These are phyloP conservation scores for Penicillium sp. DNA, from an alignment of 2,329 filamentous ascomycete species.

Conservation along the genomic window DNA sequence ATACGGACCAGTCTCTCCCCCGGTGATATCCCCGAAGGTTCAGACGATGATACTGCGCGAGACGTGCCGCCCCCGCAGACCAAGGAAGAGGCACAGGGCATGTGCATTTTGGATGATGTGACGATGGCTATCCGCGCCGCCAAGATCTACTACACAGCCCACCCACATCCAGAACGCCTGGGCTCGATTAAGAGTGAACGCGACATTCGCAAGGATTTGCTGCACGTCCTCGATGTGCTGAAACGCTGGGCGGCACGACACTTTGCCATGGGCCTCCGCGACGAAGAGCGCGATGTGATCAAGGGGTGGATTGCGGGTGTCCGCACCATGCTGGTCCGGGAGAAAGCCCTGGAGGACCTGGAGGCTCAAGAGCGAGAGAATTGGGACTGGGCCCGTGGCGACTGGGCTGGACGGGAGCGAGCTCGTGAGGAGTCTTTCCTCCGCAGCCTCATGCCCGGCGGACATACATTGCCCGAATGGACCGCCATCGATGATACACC, in stretches of 20 bases:
- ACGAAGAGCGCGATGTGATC: conserved; percentile 78
- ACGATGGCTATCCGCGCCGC: conserved; percentile 95
- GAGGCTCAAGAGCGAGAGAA: conserved; percentile 74
- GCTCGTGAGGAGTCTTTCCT: conserved; percentile 84
- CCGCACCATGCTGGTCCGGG: conserved; percentile 74
- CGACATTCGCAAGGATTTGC: conserved; percentile 80
- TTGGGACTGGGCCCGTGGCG: conserved; percentile 80
- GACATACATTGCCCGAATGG: conserved; percentile 71
- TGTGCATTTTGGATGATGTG: conserved; percentile 89
- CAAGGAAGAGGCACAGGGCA: conserved; percentile 86
- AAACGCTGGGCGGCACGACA: conserved; percentile 89
- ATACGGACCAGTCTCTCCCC: conserved; percentile 41
- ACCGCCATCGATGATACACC: conserved; percentile 58
- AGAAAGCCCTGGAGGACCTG: conserved; percentile 76
- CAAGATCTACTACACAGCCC: conserved; percentile 94
- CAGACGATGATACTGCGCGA: conserved; percentile 46
- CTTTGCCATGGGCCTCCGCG: conserved; percentile 80
- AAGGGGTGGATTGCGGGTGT: conserved; percentile 80
- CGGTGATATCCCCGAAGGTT: conserved; percentile 45
- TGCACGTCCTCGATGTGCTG: conserved; percentile 85
- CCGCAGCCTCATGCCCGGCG: conserved; percentile 68
- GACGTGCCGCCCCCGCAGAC: conserved; percentile 56
- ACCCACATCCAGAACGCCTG: conserved; percentile 83
- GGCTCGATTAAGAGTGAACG: conserved; percentile 88
- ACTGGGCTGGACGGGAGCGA: conserved; percentile 77